These are phyloP conservation scores for Nitzschia palea DNA, from an alignment of 108 stramenopile species.

Conservation along the genomic window DNA sequence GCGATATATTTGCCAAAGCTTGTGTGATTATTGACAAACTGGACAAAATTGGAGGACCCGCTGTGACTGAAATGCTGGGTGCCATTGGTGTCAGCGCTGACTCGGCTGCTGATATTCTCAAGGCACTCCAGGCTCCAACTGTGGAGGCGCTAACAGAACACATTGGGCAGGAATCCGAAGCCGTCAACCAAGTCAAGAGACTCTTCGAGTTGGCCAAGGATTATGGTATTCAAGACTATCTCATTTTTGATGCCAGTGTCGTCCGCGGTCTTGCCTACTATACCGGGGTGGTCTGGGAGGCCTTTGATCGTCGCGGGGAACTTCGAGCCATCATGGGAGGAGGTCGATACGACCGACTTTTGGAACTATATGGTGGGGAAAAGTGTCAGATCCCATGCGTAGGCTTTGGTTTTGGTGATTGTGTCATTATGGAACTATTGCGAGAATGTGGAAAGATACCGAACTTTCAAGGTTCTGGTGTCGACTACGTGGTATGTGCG, in stretches of 20 bases:
- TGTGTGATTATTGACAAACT: conserved; percentile 98
- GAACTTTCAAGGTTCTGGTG: conserved; percentile 52
- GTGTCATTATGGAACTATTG: conserved; percentile 95
- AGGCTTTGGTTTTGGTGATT: conserved; percentile 98
- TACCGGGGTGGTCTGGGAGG: conserved; percentile 97
- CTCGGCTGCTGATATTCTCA: conserved; percentile 75
- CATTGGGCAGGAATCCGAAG: conserved; percentile 72
- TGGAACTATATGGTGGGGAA: conserved; percentile 95
- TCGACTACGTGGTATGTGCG: conserved; percentile 87
- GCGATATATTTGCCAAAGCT: conserved; percentile 89
- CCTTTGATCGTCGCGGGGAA: conserved; percentile 92
- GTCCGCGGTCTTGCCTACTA: conserved; percentile 97
- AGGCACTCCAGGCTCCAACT: conserved; percentile 71
- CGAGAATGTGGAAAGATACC: conserved; percentile 84
- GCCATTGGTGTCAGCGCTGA: conserved; percentile 42
- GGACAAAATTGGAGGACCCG: conserved; percentile 92
- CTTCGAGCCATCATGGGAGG: conserved; percentile 97
- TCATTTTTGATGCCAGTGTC: conserved; percentile 93
- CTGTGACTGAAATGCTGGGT: conserved; percentile 79
- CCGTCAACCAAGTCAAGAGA: conserved; percentile 77
- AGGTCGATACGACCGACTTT: conserved; percentile 93
- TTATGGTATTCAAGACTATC: conserved; percentile 90
- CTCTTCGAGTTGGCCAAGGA: conserved; percentile 78
- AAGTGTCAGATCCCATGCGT: conserved; percentile 85
- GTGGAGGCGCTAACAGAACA: conserved; percentile 80